phyloP scores from a whole-genome alignment of 1,139 yeast species.

The Yamadazyma sp. region DNA sequence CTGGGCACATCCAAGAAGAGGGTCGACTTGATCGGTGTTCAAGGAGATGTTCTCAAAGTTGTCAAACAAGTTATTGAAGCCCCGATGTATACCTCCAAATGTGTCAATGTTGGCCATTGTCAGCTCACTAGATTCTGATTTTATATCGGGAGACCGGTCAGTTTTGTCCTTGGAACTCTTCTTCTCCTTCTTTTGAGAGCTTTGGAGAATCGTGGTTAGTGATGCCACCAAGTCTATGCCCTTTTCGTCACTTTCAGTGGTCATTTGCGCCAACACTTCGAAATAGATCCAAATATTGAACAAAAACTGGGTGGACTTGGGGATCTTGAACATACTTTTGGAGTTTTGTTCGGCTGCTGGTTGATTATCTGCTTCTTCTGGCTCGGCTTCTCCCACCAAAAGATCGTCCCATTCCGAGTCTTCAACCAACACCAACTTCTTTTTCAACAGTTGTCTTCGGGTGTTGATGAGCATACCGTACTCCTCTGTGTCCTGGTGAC shows the following conservation, averaged over 20 bases:
- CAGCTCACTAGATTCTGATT: conserved; percentile 29
- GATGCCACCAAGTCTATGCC: conserved; percentile 45
- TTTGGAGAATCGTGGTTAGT: conserved; percentile 29
- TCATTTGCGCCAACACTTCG: conserved; percentile 66
- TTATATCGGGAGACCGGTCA: conserved; percentile 21
- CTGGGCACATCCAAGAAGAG: conserved; percentile 66
- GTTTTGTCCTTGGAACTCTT: conserved; percentile 5
- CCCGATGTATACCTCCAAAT: conserved; percentile 13
- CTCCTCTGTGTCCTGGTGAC: conserved; percentile 15
- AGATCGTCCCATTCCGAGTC: conserved; percentile 37
- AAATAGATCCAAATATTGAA: conserved; percentile 67
- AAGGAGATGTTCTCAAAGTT: conserved; percentile 29
- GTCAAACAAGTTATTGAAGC: conserved; percentile 27
- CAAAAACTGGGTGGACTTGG: conserved; percentile 50
- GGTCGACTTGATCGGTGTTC: conserved; percentile 51
- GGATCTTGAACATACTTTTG: conserved; percentile 20
- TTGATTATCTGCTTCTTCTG: conserved; percentile 8
- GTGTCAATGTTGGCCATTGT: conserved; percentile 13
- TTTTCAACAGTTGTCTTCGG: conserved; percentile 19
- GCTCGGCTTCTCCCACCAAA: conserved; percentile 18
- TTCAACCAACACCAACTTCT: conserved; percentile 32
- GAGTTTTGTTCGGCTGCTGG: conserved; percentile 1
- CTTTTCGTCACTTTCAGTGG: conserved; percentile 51
- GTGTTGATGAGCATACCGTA: conserved; percentile 14
- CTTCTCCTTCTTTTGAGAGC: conserved; percentile 16